Conservation (phyloP, 192 early-diverging fungal species). For the Coemansia sp. region DNA sequence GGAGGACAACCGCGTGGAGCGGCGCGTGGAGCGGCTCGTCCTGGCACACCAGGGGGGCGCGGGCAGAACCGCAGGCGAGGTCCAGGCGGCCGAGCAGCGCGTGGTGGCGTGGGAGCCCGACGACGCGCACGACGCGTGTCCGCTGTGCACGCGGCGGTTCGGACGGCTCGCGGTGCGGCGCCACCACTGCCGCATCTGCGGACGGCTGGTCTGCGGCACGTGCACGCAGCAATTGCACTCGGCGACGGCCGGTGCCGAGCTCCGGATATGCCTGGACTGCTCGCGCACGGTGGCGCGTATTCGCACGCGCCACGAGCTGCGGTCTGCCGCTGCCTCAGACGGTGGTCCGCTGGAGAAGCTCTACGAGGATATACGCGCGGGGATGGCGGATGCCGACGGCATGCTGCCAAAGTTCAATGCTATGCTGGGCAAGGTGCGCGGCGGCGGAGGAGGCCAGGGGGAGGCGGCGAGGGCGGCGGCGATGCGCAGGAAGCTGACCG, state of each 20-base stretch:
- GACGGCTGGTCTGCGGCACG: conserved; percentile 62
- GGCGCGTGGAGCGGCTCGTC: conserved; percentile 71
- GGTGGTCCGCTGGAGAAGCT: conserved; percentile 25
- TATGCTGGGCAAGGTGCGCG: conserved; percentile 12
- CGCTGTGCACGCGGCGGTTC: conserved; percentile 39
- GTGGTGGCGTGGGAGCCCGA: conserved; percentile 51
- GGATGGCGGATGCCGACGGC: conserved; percentile 35
- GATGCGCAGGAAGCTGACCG: conserved; percentile 66
- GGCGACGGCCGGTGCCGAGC: conserved; percentile 11
- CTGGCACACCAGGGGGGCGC: conserved; percentile 12
- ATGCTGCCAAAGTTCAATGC: conserved; percentile 35
- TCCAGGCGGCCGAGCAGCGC: conserved; percentile 43
- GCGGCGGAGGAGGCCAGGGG: background rate
- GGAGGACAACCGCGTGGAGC: conserved; percentile 73
- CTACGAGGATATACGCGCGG: conserved; percentile 10
- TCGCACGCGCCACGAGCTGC: conserved; percentile 44
- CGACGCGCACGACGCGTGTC: conserved; percentile 10
- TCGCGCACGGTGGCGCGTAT: conserved; percentile 60
- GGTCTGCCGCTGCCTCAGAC: conserved; percentile 25
- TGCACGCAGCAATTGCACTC: conserved; percentile 55
- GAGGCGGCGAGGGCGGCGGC: conserved; percentile 63
- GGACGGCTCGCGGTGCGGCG: conserved; percentile 63
- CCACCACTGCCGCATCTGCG: conserved; percentile 77
- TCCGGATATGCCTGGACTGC: conserved; percentile 65
- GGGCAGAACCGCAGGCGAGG: background rate